A percentile compares a stretch with the other conserved stretches of the same genome.
Evolutionary conservation across 352 stramenopile species (phyloP).

Genomic region (Phytopythium helicoides): DNA sequence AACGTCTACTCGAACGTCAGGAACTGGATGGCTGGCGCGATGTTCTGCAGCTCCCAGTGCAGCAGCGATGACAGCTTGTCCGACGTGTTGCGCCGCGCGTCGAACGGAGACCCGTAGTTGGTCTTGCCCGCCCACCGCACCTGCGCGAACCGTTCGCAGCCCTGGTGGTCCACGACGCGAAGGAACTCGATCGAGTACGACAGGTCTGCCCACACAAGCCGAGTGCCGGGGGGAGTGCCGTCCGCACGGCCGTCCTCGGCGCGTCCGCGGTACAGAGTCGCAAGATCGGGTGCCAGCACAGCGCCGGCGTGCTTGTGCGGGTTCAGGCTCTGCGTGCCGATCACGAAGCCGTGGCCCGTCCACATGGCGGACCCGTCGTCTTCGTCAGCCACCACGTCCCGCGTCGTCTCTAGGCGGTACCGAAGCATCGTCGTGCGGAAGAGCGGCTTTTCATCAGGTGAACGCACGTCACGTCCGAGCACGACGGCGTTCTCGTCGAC

Average conservation of each 20-base stretch:
- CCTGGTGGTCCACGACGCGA: slow-evolving; percentile 22
- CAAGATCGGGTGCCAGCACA: slow-evolving; percentile 25
- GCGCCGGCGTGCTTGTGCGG: slow-evolving; percentile 26
- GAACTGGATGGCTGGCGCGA: slow-evolving; percentile 32
- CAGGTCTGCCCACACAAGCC: slow-evolving; percentile 42
- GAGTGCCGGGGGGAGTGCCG: slow-evolving; percentile 6
- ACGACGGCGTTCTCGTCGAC: slow-evolving; percentile 36
- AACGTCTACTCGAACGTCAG: slow-evolving; percentile 9
- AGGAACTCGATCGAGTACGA: slow-evolving; percentile 44
- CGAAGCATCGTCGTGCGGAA: slow-evolving; percentile 48
- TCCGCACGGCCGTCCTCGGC: slow-evolving; percentile 12
- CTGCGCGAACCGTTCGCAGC: slow-evolving; percentile 24
- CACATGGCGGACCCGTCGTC: slow-evolving; percentile 8
- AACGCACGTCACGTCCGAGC: slow-evolving; percentile 43
- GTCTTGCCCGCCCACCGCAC: slow-evolving; percentile 48
- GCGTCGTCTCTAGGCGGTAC: slow-evolving; percentile 39
- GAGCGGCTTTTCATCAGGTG: slow-evolving; percentile 29
- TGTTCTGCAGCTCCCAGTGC: slow-evolving; percentile 45
- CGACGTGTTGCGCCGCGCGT: slow-evolving; percentile 42
- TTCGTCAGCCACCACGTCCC: slow-evolving; percentile 9
- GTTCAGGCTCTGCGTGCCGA: slow-evolving; percentile 52
- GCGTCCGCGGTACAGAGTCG: slow-evolving; percentile 1
- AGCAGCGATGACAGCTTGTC: slow-evolving; percentile 47
- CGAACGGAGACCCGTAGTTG: slow-evolving; percentile 45
- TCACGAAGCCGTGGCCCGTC: slow-evolving; percentile 27